Percentiles rank a stretch among this genome's conserved stretches.
Conservation (phyloP, 192 early-diverging fungal genomes). For the Gaertneriomyces sp. region DNA sequence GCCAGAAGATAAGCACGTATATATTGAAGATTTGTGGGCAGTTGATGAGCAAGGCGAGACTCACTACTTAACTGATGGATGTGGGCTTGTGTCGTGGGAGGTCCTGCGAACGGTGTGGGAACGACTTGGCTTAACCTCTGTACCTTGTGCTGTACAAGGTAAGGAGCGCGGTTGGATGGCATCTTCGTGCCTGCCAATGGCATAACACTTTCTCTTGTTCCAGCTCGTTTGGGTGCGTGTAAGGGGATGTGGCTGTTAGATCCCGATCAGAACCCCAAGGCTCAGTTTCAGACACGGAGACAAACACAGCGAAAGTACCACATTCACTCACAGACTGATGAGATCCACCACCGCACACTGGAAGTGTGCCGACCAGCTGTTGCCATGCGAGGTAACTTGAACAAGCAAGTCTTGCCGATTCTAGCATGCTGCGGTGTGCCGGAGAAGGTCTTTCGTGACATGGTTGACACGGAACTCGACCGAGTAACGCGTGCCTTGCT, state of each 20-base stretch:
- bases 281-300: background rate
- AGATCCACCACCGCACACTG: background rate
- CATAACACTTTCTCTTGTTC: background rate
- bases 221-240: conserved; percentile 10
- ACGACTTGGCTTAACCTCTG: background rate
- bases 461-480: background rate
- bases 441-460: background rate
- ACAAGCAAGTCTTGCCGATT: conserved; percentile 14
- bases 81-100: conserved; percentile 7
- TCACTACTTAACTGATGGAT: conserved; percentile 15
- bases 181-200: background rate
- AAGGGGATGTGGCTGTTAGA: conserved; percentile 18
- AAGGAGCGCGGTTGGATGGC: background rate
- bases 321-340: background rate
- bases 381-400: conserved; percentile 9
- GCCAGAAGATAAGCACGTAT: background rate
- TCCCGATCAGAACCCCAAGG: background rate
- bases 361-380: background rate
- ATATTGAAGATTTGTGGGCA: background rate
- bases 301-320: background rate
- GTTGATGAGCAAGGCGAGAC: background rate
- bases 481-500: conserved; percentile 2
- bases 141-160: conserved; percentile 14
- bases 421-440: conserved; percentile 8
- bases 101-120: conserved; percentile 4